These are phyloP conservation scores for Tuber magnatum DNA, from an alignment of 495 filamentous ascomycete genomes.

Conservation along the genomic window DNA sequence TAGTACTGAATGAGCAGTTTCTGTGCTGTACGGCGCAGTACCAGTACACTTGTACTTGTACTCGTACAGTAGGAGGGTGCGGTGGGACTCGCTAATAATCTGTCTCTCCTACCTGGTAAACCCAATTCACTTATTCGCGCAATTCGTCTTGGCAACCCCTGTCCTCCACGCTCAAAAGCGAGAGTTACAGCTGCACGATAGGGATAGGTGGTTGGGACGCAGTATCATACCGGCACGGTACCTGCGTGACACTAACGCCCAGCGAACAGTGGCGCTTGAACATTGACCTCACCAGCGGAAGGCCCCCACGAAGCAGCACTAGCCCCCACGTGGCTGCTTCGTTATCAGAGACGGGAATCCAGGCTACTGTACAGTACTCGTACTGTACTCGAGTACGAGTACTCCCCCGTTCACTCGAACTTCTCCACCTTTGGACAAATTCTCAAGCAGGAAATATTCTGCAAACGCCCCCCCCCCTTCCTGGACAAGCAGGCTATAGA, in stretches of 20 bases:
- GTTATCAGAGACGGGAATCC: neutral
- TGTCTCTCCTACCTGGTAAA: neutral
- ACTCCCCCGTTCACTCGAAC: neutral
- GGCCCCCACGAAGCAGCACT: neutral
- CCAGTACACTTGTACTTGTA: too few relatives aligned
- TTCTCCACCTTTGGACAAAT: neutral
- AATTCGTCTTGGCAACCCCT: neutral
- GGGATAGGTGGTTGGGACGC: neutral
- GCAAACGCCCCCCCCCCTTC: neutral
- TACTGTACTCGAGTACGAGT: too few relatives aligned
- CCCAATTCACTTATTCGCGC: neutral
- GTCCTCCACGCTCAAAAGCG: neutral
- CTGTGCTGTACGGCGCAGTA: neutral
- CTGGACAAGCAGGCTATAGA: neutral
- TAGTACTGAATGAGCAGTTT: neutral
- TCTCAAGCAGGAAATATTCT: neutral
- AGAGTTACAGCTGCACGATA: neutral
- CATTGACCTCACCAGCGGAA: neutral
- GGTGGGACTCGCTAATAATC: neutral
- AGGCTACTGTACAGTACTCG: too few relatives aligned
- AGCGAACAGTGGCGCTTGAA: neutral
- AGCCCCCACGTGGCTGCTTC: neutral
- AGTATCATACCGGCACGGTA: neutral
- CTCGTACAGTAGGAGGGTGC: neutral
- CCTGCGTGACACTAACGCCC: neutral